Percentiles rank a stretch among this genome's conserved stretches.
These are phyloP conservation scores for Penicillium decumbens DNA, from an alignment of 2,329 filamentous ascomycete genomes.

Conservation along the genomic window DNA sequence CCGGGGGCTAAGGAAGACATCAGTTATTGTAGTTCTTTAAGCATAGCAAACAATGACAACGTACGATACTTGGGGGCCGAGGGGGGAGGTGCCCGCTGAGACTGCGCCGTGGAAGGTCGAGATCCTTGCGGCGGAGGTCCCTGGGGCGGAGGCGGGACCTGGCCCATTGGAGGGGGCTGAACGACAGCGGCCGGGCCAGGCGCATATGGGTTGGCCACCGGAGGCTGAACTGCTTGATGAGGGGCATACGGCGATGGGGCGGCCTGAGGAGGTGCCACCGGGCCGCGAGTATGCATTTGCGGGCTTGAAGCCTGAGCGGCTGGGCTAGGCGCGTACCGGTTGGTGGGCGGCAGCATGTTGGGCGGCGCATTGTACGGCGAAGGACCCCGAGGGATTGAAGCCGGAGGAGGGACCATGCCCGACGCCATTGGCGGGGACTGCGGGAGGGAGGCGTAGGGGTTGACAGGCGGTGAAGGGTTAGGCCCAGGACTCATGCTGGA, in stretches of 20 bases:
- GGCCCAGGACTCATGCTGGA: conserved; percentile 63
- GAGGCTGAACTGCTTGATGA: conserved; percentile 36
- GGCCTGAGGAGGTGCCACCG: conserved; percentile 47
- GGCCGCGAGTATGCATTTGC: conserved; percentile 43
- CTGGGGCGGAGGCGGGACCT: conserved; percentile 38
- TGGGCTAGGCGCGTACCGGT: conserved; percentile 69
- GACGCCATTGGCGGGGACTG: conserved; percentile 42
- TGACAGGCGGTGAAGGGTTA: conserved; percentile 41
- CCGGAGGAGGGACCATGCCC: conserved; percentile 52
- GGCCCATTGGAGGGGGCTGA: conserved; percentile 28
- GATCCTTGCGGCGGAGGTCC: conserved; percentile 39
- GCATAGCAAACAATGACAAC: conserved; percentile 26
- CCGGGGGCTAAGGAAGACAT: conserved; percentile 52
- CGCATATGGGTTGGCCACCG: conserved; percentile 42
- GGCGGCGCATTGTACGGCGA: conserved; percentile 86
- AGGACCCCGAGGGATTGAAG: conserved; percentile 60
- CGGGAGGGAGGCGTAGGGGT: conserved; percentile 37
- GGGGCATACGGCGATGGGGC: conserved; percentile 56
- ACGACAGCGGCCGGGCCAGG: conserved; percentile 46
- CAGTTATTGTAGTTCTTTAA: conserved; percentile 12
- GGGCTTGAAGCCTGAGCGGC: conserved; percentile 51
- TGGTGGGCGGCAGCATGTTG: conserved; percentile 62
- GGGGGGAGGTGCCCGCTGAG: conserved; percentile 44
- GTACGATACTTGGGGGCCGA: conserved; percentile 64
- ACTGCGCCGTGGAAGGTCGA: conserved; percentile 48